A percentile compares a stretch with the other conserved stretches of the same genome.
phyloP scores from a whole-genome alignment of 257 asterid genomes.

The Nicotiana paniculata region DNA sequence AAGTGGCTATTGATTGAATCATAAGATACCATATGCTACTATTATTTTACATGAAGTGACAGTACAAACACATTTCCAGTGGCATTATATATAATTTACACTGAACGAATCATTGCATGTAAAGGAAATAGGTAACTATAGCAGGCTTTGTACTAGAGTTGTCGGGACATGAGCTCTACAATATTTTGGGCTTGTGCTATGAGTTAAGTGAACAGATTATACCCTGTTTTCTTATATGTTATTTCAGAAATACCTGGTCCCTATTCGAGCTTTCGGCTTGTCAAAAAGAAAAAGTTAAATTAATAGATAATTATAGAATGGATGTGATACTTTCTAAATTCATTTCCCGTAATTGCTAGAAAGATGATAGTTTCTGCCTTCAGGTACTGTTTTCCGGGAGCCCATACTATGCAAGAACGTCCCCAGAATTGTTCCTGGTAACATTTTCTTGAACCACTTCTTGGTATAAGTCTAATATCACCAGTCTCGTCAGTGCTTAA shows the following conservation, averaged over 20 bases:
- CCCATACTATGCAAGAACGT: slow-evolving; percentile 78
- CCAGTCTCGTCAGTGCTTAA: slow-evolving; percentile 2
- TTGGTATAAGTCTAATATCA: slow-evolving; percentile 15
- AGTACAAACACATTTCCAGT: neutral
- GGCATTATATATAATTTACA: neutral
- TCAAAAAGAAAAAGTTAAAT: neutral
- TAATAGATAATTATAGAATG: neutral
- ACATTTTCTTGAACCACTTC: slow-evolving; percentile 13
- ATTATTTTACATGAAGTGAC: neutral
- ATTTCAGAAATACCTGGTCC: neutral
- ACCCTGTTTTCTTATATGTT: neutral
- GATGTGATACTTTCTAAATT: neutral
- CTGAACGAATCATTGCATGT: neutral
- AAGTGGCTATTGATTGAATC: too few relatives aligned
- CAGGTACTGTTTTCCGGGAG: slow-evolving; percentile 94
- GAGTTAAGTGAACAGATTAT: neutral
- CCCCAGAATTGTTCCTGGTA: slow-evolving; percentile 85
- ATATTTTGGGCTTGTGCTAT: neutral
- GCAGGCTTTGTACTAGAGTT: neutral
- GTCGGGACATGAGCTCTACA: neutral
- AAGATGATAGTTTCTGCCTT: slow-evolving; percentile 6
- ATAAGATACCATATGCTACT: neutral
- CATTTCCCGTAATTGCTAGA: slow-evolving; percentile 8
- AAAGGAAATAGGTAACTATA: neutral
- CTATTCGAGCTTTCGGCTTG: neutral